Evolutionary conservation across 2,329 filamentous ascomycete genomes (phyloP), one percentile per base, ranked within the genome.

Genomic region (Pseudogymnoascus destructans): DNA sequence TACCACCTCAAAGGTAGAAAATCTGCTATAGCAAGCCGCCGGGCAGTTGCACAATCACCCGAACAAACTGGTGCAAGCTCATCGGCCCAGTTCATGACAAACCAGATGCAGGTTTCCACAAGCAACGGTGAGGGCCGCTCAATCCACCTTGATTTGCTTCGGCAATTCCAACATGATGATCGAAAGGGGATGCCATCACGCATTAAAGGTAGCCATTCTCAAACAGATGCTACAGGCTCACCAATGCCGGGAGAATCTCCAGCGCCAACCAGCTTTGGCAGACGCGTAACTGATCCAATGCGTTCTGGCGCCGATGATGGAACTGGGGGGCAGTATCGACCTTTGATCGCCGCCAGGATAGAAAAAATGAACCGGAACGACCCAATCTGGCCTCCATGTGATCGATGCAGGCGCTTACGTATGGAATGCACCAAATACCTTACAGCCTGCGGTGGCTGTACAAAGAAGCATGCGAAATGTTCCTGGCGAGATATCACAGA

Each of bases 401-500:
- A 95, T 68, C 78, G 89, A 35, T 95, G 89, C 68, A 79, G 89
- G 46, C 79, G 89, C 27, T 75, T 95, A 13, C 84, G 87, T 63
- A 87, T 90, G 73, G 82, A 89, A 59, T 95, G 89, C 62, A 75
- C 91, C 54, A 95, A 95, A 71, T 87, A 95, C 62, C 75, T 93
- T 36, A 95, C 89, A 0, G 88, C 89, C 7, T 95, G 90, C 67
- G 82, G 86, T 70, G 89, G 88, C 19, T 95, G 89, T 70, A 95
- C 89, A 0, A 91, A 88, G 69, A 95, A 95, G 69, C 89, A 95
- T 68, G 88, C 88, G 17, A 91, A 90, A 66, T 95, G 89, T 69
- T 84, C 83, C 11, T 95, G 89, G 89, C 87, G 84, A 64, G 82
- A 86, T 46, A 81, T 93, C n/a, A 83, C 81, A 13, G 82, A 88